A percentile compares a stretch with the other conserved stretches of the same genome.
Evolutionary conservation across 148 eudicot genomes (phyloP).

Genomic region (Amaranthus cruentus): DNA sequence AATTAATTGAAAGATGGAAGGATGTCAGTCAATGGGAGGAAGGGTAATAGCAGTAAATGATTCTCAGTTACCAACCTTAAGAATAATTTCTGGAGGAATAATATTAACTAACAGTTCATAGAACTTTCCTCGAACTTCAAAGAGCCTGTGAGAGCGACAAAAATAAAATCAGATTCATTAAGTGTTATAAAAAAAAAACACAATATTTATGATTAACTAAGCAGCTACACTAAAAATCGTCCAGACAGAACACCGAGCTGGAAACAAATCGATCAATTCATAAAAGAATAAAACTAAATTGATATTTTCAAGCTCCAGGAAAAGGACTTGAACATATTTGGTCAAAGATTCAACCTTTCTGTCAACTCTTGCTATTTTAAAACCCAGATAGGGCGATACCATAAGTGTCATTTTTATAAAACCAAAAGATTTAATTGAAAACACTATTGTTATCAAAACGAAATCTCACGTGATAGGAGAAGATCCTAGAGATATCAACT

Average conservation of each 20-base stretch:
- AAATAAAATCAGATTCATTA: neutral
- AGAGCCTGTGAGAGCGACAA: constrained; percentile 45
- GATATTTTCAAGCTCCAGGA: neutral
- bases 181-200: too few relatives aligned
- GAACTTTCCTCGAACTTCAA: constrained; percentile 85
- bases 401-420: neutral
- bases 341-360: neutral
- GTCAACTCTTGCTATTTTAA: neutral
- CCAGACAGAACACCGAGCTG: neutral
- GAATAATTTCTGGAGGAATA: constrained; percentile 82
- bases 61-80: constrained; percentile 45
- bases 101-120: constrained; percentile 79
- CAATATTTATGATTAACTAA: too few relatives aligned
- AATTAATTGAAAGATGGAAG: constrained; percentile 20
- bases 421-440: neutral
- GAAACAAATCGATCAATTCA: neutral
- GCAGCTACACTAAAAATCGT: too few relatives aligned
- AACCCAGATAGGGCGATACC: neutral
- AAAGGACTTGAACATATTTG: neutral
- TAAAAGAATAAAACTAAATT: neutral
- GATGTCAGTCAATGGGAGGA: neutral
- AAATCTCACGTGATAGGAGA: too few relatives aligned
- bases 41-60: neutral
- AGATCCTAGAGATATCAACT: too few relatives aligned
- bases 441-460: too few relatives aligned